Evolutionary conservation across 805 yeast species (phyloP), one percentile per base, ranked within the genome.

Genomic region (Candida xyloterini): DNA sequence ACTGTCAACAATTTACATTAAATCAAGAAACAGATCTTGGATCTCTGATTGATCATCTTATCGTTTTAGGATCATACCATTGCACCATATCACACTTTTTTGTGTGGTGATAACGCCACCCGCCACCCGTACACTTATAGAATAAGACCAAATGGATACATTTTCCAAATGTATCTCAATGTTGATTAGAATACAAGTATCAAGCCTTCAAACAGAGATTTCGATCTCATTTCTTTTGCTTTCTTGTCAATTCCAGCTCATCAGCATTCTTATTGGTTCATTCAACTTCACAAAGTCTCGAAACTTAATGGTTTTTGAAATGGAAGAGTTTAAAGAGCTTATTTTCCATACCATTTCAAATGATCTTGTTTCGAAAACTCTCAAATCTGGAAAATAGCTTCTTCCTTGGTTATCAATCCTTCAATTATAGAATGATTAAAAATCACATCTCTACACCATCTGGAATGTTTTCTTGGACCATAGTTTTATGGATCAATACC

Each of bases 61-160:
- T 6, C 6, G 20, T 18, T 18, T 18, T 18, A 18, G 13, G 14
- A 18, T 7, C 4, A 6, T 10, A 18, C 40, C 49, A 40, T 27
- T 42, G 52, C 52, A 44, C 46, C 47, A 40, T 40, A 44, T 44
- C 52, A 42, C 46, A 36, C 27, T 38, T 27, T 27, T 31, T 16
- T 33, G 32, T 35, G 45, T 41, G 52, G 52, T 48, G 52, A 31
- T 35, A 26, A 38, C 30, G 42, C 46, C 49, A 37, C 49, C 39
- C 45, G 32, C 47, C 47, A 31, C 44, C 42, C 32, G 18, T 7
- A 20, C 5, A 21, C 21, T 20, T 15, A 13, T n/a, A 8, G 9
- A 27, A 18, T 15, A 21, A 15, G 35, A 15, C 35, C 33, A 22
- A 13, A 14, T 23, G 22, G 6, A 18, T 18, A 5, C 20, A 18